Conservation (phyloP, 139 green algal species). For the Coelastrella sp. region DNA sequence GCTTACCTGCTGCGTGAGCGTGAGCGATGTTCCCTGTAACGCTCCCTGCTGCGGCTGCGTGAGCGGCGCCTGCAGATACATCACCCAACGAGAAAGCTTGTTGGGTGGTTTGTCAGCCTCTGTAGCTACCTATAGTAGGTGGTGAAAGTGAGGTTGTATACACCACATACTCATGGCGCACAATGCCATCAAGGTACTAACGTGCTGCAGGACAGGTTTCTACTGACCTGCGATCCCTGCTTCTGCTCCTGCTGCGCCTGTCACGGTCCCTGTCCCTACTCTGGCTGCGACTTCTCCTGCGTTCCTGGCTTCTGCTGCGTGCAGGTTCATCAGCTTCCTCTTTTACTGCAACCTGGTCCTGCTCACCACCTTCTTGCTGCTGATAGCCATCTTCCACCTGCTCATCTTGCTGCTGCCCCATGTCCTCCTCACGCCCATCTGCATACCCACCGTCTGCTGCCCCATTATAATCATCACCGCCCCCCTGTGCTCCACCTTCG, state of each 20-base stretch:
- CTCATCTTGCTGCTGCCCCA: neutral
- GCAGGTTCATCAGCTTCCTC: neutral
- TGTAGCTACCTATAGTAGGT: no score
- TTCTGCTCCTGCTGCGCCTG: neutral
- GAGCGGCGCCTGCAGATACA: conserved; percentile 28
- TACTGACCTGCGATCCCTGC: conserved; percentile 4
- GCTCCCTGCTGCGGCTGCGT: conserved; percentile 19
- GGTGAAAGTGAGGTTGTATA: no score
- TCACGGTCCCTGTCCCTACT: conserved; percentile 14
- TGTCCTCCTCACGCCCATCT: neutral
- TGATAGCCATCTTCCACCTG: conserved; percentile 4
- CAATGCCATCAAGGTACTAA: no score
- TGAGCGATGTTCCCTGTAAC: conserved; percentile 5
- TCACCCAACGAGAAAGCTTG: no score
- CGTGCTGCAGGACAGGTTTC: neutral
- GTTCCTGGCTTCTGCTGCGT: conserved; percentile 10
- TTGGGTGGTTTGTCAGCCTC: no score
- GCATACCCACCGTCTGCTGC: neutral
- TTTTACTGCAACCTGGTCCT: neutral
- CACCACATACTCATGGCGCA: no score
- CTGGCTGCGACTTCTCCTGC: conserved; percentile 6
- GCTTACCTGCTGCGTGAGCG: conserved; percentile 37
- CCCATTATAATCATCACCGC: neutral
- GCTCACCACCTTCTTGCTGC: neutral
- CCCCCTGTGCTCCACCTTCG: neutral